A percentile compares a stretch with the other conserved stretches of the same genome.
These are phyloP conservation scores for Tripterygium wilfordii DNA, from an alignment of 177 flowering plant species.

Conservation along the genomic window DNA sequence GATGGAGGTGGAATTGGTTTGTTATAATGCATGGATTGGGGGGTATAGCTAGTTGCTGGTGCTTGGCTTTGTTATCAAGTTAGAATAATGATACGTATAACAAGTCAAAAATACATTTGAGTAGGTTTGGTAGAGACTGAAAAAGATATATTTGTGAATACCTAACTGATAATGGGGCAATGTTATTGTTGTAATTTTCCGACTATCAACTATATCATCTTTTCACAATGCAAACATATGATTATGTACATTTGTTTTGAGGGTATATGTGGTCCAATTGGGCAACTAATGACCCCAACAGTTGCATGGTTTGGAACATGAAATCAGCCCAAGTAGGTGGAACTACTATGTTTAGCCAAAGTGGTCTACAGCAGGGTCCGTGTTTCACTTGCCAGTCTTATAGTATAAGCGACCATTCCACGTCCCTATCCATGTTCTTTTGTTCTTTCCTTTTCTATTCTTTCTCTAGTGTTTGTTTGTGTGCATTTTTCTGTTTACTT, in stretches of 20 bases:
- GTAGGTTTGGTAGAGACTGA: conserved; percentile 27
- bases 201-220: no score
- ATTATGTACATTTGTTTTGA: no score
- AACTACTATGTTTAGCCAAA: conserved; percentile 16
- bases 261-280: no score
- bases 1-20: conserved; percentile 19
- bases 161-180: no score
- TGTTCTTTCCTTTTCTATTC: no score
- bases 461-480: background rate
- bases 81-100: conserved; percentile 31
- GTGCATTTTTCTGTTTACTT: conserved; percentile 2
- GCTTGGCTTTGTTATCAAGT: conserved; percentile 44
- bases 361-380: no score
- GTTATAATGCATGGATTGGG: conserved; percentile 36
- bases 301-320: conserved; percentile 7
- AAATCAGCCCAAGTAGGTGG: conserved; percentile 13
- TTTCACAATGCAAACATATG: no score
- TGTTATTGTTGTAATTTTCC: no score
- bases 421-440: background rate
- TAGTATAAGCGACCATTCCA: conserved; percentile 28
- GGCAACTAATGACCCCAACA: background rate
- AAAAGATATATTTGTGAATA: background rate
- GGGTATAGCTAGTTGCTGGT: background rate
- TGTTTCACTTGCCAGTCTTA: conserved; percentile 50
- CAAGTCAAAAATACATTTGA: conserved; percentile 17